Conservation (phyloP, 352 stramenopile genomes). For the Globisporangium paroecandrum region DNA sequence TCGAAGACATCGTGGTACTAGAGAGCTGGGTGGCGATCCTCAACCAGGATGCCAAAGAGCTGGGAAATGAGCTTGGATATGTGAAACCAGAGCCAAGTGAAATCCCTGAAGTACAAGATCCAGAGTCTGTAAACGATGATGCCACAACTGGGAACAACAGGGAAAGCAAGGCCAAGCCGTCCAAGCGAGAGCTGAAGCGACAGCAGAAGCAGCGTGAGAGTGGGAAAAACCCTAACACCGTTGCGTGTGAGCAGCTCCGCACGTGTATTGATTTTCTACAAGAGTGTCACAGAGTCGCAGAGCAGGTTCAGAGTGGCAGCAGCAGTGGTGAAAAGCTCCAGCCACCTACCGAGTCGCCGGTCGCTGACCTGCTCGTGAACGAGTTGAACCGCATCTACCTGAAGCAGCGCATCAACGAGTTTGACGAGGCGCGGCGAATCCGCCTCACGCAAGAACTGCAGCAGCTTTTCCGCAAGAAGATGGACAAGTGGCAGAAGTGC, state of each 20-base stretch:
- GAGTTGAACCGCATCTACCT: slow-evolving; percentile 45
- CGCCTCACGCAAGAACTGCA: slow-evolving; percentile 44
- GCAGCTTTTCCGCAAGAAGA: slow-evolving; percentile 32
- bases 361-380: slow-evolving; percentile 18
- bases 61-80: neutral
- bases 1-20: slow-evolving; percentile 31
- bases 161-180: neutral
- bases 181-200: slow-evolving; percentile 20
- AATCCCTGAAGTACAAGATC: neutral
- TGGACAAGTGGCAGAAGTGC: slow-evolving; percentile 47
- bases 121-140: neutral
- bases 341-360: neutral
- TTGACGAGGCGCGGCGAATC: slow-evolving; percentile 41
- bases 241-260: slow-evolving; percentile 39
- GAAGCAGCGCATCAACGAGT: slow-evolving; percentile 36
- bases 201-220: slow-evolving; percentile 1
- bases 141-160: neutral
- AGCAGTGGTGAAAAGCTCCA: neutral
- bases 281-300: slow-evolving; percentile 17
- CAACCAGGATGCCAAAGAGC: neutral
- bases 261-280: slow-evolving; percentile 50
- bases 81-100: slow-evolving; percentile 9
- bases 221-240: neutral
- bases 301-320: neutral
- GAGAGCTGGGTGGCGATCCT: slow-evolving; percentile 45